Evolutionary conservation across 208 protist genomes (phyloP).

Genomic region (Leishmania turanica): DNA sequence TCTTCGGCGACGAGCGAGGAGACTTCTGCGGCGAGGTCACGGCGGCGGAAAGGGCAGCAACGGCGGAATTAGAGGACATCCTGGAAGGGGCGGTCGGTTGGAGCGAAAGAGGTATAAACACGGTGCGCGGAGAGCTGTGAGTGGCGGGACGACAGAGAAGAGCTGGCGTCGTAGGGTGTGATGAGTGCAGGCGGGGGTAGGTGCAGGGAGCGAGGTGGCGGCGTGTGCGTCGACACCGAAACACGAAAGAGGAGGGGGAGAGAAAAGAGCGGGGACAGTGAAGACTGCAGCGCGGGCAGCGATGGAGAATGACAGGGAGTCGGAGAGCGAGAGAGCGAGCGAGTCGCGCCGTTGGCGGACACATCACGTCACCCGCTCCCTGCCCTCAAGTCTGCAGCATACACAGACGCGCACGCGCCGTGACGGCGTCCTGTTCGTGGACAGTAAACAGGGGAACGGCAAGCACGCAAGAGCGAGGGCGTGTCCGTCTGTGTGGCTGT

Average conservation of each 20-base stretch:
- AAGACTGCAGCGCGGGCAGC: not conserved
- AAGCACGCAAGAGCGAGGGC: not conserved
- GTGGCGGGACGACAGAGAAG: conserved; percentile 5
- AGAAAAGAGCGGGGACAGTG: not conserved
- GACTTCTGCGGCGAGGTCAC: conserved; percentile 22
- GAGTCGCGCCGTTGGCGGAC: not conserved
- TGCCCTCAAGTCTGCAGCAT: not conserved
- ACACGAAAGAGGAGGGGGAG: conserved; percentile 1
- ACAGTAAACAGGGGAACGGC: not conserved
- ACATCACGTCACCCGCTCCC: not conserved
- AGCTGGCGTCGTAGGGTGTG: not conserved
- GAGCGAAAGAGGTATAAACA: not conserved
- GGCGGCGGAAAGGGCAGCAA: conserved; percentile 8
- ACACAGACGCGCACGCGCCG: not conserved
- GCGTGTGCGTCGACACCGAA: conserved; percentile 2
- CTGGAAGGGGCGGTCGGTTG: conserved; percentile 7
- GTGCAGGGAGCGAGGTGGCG: not conserved
- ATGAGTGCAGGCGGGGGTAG: not conserved
- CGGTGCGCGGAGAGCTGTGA: conserved; percentile 21
- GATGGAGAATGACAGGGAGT: not conserved
- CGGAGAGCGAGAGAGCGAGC: not conserved
- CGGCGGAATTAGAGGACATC: conserved; percentile 3
- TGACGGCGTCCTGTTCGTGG: not conserved
- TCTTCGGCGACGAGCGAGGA: conserved; percentile 30
- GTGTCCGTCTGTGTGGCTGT: not conserved